phyloP scores from a whole-genome alignment of 2,329 filamentous ascomycete species.

The Trichoderma brevicompactum region DNA sequence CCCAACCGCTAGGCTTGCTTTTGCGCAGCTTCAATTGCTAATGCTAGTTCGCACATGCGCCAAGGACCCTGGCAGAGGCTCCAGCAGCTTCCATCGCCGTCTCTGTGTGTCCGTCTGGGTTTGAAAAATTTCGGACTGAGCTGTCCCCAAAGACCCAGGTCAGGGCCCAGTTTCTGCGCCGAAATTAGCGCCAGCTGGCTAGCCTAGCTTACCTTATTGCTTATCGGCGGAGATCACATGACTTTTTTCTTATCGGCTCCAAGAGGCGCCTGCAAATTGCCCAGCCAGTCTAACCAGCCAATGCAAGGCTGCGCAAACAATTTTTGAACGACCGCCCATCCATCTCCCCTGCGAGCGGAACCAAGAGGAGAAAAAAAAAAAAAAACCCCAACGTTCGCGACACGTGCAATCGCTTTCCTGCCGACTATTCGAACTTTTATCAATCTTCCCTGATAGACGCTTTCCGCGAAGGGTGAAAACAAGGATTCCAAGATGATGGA shows the following conservation, averaged over 20 bases:
- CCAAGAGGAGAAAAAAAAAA: background rate
- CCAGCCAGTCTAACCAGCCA: slow-evolving; percentile 8
- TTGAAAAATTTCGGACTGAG: background rate
- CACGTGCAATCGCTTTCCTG: background rate
- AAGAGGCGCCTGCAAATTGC: slow-evolving; percentile 17
- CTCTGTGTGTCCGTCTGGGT: no score
- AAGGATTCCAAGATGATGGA: slow-evolving; percentile 43
- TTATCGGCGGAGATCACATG: slow-evolving; percentile 29
- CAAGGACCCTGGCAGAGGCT: background rate
- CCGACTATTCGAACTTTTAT: no score
- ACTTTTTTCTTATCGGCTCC: slow-evolving; percentile 5
- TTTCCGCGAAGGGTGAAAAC: background rate
- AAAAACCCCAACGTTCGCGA: background rate
- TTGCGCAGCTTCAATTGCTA: background rate
- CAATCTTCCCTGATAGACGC: background rate
- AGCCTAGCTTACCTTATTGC: background rate
- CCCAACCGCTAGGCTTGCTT: background rate
- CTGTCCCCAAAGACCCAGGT: no score
- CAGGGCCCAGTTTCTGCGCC: no score
- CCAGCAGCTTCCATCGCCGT: background rate
- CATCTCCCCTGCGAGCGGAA: slow-evolving; percentile 1
- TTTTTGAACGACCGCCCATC: slow-evolving; percentile 28
- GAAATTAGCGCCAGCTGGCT: no score
- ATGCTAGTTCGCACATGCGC: no score
- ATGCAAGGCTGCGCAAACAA: slow-evolving; percentile 31